Evolutionary conservation across 169 alveolate genomes (phyloP), one percentile per base, ranked within the genome.

Genomic region (Toxoplasma gondii): DNA sequence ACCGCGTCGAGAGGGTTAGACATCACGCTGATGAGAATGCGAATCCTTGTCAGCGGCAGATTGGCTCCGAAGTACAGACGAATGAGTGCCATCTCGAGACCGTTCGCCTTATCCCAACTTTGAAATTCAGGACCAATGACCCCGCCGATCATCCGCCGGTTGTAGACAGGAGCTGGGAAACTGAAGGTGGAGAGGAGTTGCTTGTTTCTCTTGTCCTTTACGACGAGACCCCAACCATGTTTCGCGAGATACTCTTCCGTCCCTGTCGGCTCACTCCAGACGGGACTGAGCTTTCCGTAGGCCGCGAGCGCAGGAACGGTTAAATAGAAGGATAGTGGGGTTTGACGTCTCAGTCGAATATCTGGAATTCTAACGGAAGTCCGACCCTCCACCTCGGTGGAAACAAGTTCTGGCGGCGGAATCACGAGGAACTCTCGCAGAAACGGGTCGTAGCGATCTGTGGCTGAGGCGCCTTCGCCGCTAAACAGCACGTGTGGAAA

Each of bases 71-170:
- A 82, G 41, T 19, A 44, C 67, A 82, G 54, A 9, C 90, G 54
- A 67, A 82, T 29, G 44, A 44, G 53, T 12, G 90, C 90, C 90
- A 82, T 82, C 36, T 82, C 90, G 27, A 41, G 69, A 24, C 39
- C 41, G n/a, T 44, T 82, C 43, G 19, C 29, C 90, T 38, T 36
- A 49, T 31, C 41, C 90, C 90, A 82, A 38, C 39, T 0, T 36
- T 82, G 90, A 44, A 82, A 82, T 22, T 82, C 90, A 17, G 90
- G 90, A 16, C 90, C 90, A 4, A 44, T 67, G 69, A 82, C 67
- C 19, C 90, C 90, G 19, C 90, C 90, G 29, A 82, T 82, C 64
- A 82, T 43, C 38, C 90, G 90, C 64, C 90, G 53, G 64, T 41
- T 38, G 34, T 29, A 82, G 41, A 82, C 41, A 36, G 90, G 90